Conservation (phyloP, 257 asterid species). For the Avicennia marina region DNA sequence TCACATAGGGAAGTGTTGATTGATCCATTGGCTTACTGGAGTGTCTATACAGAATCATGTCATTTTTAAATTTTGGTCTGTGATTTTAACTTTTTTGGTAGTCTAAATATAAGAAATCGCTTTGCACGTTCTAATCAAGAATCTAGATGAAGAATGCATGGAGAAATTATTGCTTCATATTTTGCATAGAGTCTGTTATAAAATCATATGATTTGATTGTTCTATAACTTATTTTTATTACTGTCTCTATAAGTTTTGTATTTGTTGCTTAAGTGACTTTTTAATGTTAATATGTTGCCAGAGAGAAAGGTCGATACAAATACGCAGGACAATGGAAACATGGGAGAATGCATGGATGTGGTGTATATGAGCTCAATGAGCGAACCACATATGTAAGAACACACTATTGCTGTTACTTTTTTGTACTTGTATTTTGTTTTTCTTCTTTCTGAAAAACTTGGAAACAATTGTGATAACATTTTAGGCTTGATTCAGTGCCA, state of each 20-base stretch:
- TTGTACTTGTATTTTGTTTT: slow-evolving; percentile 9
- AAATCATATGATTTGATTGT: neutral
- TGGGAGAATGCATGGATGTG: slow-evolving; percentile 98
- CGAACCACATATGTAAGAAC: slow-evolving; percentile 60
- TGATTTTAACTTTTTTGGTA: neutral
- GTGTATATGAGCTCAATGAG: slow-evolving; percentile 90
- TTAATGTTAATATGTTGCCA: slow-evolving; percentile 28
- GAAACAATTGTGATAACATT: neutral
- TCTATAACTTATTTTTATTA: neutral
- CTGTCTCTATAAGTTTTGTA: neutral
- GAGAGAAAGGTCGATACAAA: slow-evolving; percentile 94
- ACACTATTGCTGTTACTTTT: slow-evolving; percentile 20
- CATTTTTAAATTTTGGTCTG: neutral
- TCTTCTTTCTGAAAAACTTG: neutral
- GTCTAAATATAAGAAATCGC: neutral
- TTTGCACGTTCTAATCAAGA: neutral
- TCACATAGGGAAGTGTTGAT: neutral
- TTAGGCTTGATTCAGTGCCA: neutral
- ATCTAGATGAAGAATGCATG: slow-evolving; percentile 12
- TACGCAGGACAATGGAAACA: slow-evolving; percentile 99
- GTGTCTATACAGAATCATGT: neutral
- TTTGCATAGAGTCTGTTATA: neutral
- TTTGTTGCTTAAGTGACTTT: slow-evolving; percentile 17
- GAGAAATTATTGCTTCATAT: neutral
- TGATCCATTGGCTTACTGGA: neutral